Percentiles rank a stretch among this genome's conserved stretches.
These are phyloP conservation scores for Stachybotrys echinatus DNA, from an alignment of 2,329 filamentous ascomycete species.

Conservation along the genomic window DNA sequence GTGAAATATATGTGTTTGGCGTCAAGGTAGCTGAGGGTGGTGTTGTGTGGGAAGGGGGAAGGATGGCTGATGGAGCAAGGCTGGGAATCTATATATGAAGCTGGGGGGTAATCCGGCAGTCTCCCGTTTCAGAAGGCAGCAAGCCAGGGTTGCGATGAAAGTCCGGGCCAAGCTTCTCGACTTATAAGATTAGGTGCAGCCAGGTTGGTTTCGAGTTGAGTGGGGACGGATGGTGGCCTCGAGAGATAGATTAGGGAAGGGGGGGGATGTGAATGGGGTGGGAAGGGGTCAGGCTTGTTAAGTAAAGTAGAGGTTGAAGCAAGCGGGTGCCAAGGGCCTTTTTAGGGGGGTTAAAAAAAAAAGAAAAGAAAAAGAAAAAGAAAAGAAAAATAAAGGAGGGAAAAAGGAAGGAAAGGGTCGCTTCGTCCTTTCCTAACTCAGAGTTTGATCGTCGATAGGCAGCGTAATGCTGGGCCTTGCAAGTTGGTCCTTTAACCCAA, in stretches of 20 bases:
- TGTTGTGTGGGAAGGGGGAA: background rate
- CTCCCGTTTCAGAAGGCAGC: background rate
- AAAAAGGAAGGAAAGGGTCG: background rate
- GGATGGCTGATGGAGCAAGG: background rate
- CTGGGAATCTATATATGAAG: background rate
- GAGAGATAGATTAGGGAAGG: background rate
- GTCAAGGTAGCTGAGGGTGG: too few relatives aligned
- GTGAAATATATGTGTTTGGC: constrained; percentile 1
- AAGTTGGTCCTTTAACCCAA: background rate
- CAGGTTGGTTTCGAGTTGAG: background rate
- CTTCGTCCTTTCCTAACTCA: background rate
- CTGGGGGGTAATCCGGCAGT: background rate
- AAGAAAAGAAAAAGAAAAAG: too few relatives aligned
- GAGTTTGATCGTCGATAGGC: background rate
- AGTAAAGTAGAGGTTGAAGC: background rate
- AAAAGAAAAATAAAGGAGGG: too few relatives aligned
- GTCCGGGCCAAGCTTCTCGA: background rate
- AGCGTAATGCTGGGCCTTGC: background rate
- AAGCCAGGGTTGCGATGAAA: background rate
- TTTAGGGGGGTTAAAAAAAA: too few relatives aligned
- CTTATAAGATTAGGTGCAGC: background rate
- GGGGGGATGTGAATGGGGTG: background rate
- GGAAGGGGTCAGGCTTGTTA: background rate
- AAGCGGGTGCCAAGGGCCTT: too few relatives aligned
- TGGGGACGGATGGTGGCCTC: background rate